A percentile compares a stretch with the other conserved stretches of the same genome.
phyloP scores from a whole-genome alignment of 768 basidiomycete species.

The Suillus hirtellus region DNA sequence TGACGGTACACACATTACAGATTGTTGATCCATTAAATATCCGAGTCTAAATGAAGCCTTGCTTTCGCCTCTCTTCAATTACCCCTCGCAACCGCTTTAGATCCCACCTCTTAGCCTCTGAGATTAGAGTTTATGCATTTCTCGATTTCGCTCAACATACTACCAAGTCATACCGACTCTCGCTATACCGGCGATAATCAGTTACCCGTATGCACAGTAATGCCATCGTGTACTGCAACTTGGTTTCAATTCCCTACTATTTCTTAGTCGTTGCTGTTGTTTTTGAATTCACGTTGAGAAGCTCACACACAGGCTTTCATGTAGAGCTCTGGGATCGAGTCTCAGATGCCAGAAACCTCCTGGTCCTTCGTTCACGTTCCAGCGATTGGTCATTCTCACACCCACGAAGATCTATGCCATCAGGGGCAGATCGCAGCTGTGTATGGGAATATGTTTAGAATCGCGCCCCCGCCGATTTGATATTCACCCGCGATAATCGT shows the following conservation, averaged over 20 bases:
- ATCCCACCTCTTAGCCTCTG: background rate
- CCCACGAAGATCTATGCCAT: conserved; percentile 10
- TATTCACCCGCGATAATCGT: conserved; percentile 6
- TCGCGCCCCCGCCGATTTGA: conserved; percentile 12
- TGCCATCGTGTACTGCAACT: too few species aligned
- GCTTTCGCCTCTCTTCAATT: background rate
- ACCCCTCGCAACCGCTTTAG: background rate
- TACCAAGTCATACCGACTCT: background rate
- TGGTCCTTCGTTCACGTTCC: background rate
- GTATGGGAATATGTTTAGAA: conserved; percentile 17
- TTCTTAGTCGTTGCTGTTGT: background rate
- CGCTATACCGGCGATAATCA: background rate
- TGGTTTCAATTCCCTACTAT: background rate
- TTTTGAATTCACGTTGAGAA: background rate
- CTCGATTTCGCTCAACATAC: background rate
- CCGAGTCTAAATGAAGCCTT: conserved; percentile 1
- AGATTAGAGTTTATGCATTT: background rate
- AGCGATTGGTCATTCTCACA: conserved; percentile 1
- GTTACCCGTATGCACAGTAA: background rate
- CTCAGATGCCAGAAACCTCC: background rate
- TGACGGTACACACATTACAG: background rate
- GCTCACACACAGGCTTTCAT: conserved; percentile 1
- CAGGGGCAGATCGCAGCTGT: conserved; percentile 3
- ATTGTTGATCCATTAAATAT: conserved; percentile 1
- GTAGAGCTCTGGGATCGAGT: conserved; percentile 4